phyloP scores from a whole-genome alignment of 2,329 filamentous ascomycete species.

The Colletotrichum chrysophilum region DNA sequence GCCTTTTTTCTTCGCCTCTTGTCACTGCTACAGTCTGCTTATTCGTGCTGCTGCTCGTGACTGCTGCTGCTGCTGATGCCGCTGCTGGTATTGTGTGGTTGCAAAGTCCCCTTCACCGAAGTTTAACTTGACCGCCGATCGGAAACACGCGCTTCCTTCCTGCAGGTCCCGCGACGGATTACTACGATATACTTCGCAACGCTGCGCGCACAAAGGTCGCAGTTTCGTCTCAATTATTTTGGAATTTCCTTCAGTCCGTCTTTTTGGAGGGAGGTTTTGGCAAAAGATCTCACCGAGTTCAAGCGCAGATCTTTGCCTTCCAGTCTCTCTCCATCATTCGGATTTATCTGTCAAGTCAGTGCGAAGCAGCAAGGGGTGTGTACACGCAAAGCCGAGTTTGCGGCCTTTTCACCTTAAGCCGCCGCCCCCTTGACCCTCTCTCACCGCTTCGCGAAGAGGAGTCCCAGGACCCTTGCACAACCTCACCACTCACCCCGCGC shows the following conservation, averaged over 20 bases:
- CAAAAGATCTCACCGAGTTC: background rate
- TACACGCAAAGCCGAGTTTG: background rate
- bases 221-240: background rate
- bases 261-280: background rate
- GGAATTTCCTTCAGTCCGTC: background rate
- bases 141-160: background rate
- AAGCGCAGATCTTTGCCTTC: background rate
- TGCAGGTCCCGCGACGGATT: background rate
- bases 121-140: constrained; percentile 16
- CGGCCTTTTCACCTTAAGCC: background rate
- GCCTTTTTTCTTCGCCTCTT: background rate
- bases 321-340: background rate
- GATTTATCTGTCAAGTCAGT: background rate
- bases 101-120: background rate
- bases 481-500: background rate
- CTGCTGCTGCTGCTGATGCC: background rate
- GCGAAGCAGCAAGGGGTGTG: background rate
- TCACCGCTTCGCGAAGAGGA: background rate
- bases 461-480: background rate
- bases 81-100: background rate
- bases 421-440: background rate
- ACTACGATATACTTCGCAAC: background rate
- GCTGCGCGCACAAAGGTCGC: background rate
- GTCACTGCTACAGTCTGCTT: background rate
- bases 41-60: background rate